phyloP scores from a whole-genome alignment of 352 stramenopile genomes.

The Pythium plurisporium region DNA sequence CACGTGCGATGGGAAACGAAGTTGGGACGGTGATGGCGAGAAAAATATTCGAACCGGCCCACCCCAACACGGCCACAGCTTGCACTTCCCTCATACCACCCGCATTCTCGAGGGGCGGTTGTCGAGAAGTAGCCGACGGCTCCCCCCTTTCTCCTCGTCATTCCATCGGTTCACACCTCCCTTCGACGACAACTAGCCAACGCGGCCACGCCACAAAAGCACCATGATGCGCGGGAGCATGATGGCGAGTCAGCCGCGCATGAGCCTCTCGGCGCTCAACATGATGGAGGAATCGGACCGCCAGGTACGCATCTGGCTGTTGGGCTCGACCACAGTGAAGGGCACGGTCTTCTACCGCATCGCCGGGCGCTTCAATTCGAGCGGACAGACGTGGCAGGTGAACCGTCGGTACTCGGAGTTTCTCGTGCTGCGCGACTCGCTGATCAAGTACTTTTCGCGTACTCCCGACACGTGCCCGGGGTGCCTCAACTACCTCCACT shows the following conservation, averaged over 20 bases:
- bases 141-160: no score
- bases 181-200: no score
- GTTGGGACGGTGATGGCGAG: not conserved
- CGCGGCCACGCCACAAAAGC: not conserved
- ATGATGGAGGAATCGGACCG: conserved; percentile 34
- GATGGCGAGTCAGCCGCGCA: conserved; percentile 21
- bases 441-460: conserved; percentile 74
- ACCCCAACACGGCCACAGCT: not conserved
- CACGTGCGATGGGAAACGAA: not conserved
- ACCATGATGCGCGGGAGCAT: conserved; percentile 24
- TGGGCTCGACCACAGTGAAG: conserved; percentile 47
- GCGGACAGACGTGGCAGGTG: conserved; percentile 74
- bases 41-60: conserved; percentile 1
- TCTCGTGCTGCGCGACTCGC: conserved; percentile 59
- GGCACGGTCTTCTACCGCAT: conserved; percentile 66
- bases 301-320: conserved; percentile 62
- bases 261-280: conserved; percentile 61
- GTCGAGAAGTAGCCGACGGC: no score
- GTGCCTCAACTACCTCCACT: conserved; percentile 74
- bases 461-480: conserved; percentile 70
- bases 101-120: no score
- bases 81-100: no score
- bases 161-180: no score
- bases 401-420: conserved; percentile 85
- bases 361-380: conserved; percentile 58